A percentile compares a stretch with the other conserved stretches of the same genome.
These are phyloP conservation scores for Fraxinus americana DNA, from an alignment of 257 asterid species.

Conservation along the genomic window DNA sequence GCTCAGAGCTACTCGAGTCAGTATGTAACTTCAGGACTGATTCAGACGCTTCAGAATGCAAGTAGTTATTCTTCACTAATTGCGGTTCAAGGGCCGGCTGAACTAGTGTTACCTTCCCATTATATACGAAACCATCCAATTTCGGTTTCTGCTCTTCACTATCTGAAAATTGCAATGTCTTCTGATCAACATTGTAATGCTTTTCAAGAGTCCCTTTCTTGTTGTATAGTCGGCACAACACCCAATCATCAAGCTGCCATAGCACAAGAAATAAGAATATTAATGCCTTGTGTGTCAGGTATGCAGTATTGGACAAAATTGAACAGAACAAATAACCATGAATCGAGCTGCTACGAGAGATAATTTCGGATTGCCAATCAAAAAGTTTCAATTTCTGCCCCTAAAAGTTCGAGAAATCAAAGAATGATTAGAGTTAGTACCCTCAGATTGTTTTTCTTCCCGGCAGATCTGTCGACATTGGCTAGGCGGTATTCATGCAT, in stretches of 20 bases:
- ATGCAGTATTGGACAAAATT: background rate
- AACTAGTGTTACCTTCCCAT: background rate
- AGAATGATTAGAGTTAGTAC: slow-evolving; percentile 12
- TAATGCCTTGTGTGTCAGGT: too few species aligned
- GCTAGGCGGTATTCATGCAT: slow-evolving; percentile 60
- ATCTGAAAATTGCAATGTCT: slow-evolving; percentile 11
- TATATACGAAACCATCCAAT: background rate
- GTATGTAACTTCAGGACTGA: slow-evolving; percentile 35
- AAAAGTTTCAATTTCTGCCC: background rate
- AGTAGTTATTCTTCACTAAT: slow-evolving; percentile 20
- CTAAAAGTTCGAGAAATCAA: background rate
- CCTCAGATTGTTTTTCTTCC: slow-evolving; percentile 42
- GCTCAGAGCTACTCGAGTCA: slow-evolving; percentile 38
- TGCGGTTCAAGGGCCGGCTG: slow-evolving; percentile 18
- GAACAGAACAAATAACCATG: background rate
- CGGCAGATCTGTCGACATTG: slow-evolving; percentile 50
- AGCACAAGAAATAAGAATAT: background rate
- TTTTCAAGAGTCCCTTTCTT: slow-evolving; percentile 49
- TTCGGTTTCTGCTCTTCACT: slow-evolving; percentile 35
- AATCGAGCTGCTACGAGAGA: background rate
- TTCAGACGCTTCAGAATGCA: slow-evolving; percentile 33
- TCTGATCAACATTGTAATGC: slow-evolving; percentile 20
- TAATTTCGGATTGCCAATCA: background rate
- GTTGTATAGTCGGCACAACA: slow-evolving; percentile 53
- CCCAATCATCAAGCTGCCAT: slow-evolving; percentile 59